These are phyloP conservation scores for Themeda triandra DNA, from an alignment of 176 grass and related monocot species.

Conservation along the genomic window DNA sequence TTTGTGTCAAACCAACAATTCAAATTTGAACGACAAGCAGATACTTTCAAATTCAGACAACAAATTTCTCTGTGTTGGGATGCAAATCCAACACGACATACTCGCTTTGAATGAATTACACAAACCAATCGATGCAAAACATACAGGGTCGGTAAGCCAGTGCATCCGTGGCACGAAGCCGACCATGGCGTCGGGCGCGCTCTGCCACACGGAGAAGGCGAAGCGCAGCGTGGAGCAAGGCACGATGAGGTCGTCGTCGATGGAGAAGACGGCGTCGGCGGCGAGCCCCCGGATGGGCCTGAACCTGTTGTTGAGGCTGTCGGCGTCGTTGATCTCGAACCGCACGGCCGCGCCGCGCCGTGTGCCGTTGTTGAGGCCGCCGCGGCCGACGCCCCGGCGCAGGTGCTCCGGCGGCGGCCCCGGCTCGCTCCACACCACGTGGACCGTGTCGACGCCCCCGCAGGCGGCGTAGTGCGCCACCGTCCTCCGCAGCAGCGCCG, in stretches of 20 bases:
- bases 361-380: conserved; percentile 20
- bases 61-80: neutral
- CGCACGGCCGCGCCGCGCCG: neutral
- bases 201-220: conserved; percentile 69
- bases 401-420: conserved; percentile 48
- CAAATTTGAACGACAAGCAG: neutral
- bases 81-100: neutral
- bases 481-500: conserved; percentile 59
- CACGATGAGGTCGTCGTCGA: conserved; percentile 89
- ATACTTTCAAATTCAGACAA: neutral
- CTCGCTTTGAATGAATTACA: neutral
- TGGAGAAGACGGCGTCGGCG: conserved; percentile 76
- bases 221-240: conserved; percentile 74
- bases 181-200: conserved; percentile 63
- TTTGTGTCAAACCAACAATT: neutral
- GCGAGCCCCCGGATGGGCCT: conserved; percentile 56
- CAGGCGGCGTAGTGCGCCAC: conserved; percentile 70
- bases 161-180: conserved; percentile 92
- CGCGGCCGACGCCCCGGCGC: neutral
- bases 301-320: conserved; percentile 93
- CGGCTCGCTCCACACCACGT: conserved; percentile 89
- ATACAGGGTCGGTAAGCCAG: conserved; percentile 49
- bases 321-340: conserved; percentile 57
- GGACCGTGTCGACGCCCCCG: conserved; percentile 59
- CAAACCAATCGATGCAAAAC: neutral